Percentiles rank a stretch among this genome's conserved stretches.
phyloP scores from a whole-genome alignment of 2,329 filamentous ascomycete genomes.

The Verticillium nubilum region DNA sequence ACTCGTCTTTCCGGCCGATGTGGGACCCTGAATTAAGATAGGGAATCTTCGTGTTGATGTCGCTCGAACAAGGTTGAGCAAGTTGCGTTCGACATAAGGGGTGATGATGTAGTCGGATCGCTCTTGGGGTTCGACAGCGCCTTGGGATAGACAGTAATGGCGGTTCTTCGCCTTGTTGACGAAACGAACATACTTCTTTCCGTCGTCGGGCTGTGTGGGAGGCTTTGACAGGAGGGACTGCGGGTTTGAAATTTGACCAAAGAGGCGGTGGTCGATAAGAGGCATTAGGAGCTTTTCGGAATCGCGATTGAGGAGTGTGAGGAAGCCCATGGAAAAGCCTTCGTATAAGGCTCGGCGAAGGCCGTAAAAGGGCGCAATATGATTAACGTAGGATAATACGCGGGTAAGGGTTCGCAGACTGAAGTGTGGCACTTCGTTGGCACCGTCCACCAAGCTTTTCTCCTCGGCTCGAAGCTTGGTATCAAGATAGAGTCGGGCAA shows the following conservation, averaged over 20 bases:
- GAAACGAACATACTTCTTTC: conserved; percentile 74
- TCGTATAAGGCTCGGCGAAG: conserved; percentile 84
- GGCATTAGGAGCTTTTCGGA: conserved; percentile 77
- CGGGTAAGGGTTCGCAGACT: conserved; percentile 91
- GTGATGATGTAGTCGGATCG: conserved; percentile 94
- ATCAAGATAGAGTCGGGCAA: conserved; percentile 81
- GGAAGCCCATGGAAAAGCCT: conserved; percentile 96
- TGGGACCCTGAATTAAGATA: conserved; percentile 92
- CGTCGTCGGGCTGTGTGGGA: conserved; percentile 72
- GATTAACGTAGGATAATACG: conserved; percentile 80
- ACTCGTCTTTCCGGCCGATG: conserved; percentile 95
- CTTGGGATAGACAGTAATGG: conserved; percentile 87
- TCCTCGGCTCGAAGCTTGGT: conserved; percentile 77
- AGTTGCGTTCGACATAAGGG: conserved; percentile 87
- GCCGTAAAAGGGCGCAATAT: conserved; percentile 79
- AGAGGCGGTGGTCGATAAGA: conserved; percentile 73
- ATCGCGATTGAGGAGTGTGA: conserved; percentile 77
- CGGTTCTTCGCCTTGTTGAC: conserved; percentile 57
- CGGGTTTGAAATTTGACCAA: conserved; percentile 63
- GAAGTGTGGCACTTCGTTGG: conserved; percentile 94
- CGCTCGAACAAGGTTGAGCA: conserved; percentile 89
- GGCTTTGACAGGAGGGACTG: conserved; percentile 72
- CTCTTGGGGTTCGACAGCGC: conserved; percentile 59
- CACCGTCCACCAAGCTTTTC: conserved; percentile 86
- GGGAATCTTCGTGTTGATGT: conserved; percentile 90